Percentiles rank a stretch among this genome's conserved stretches.
Conservation (phyloP, 441 rosid genomes). For the Aleurites moluccanus region DNA sequence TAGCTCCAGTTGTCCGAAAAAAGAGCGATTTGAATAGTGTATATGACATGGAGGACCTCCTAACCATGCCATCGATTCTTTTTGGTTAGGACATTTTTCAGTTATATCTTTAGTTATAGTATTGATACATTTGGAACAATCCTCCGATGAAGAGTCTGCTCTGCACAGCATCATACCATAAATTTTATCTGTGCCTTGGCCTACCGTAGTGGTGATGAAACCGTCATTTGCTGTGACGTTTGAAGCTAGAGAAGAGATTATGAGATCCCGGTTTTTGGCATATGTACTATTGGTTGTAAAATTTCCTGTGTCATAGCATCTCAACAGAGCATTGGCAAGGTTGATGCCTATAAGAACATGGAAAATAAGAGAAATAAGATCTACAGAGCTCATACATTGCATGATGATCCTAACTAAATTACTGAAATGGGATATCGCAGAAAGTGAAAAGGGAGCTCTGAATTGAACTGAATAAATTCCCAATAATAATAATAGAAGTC, state of each 20-base stretch:
- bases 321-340: neutral
- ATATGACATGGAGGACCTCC: conserved; percentile 33
- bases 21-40: conserved; percentile 39
- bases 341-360: neutral
- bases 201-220: conserved; percentile 31
- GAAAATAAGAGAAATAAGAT: neutral
- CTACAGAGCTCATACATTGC: neutral
- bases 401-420: neutral
- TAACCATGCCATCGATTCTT: conserved; percentile 34
- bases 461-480: too few relatives aligned
- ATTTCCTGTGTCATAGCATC: conserved; percentile 32
- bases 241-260: conserved; percentile 40
- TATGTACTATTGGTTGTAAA: conserved; percentile 41
- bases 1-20: conserved; percentile 22
- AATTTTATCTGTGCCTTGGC: conserved; percentile 11
- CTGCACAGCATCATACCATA: conserved; percentile 36
- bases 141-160: conserved; percentile 38
- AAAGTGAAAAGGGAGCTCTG: too few relatives aligned
- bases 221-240: conserved; percentile 22
- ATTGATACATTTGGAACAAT: conserved; percentile 39
- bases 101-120: conserved; percentile 27
- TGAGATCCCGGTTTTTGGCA: conserved; percentile 33
- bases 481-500: too few relatives aligned
- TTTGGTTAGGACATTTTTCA: conserved; percentile 29
- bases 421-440: too few relatives aligned